Base-by-base conservation (phyloP, 2,329 filamentous ascomycete species). In the Cercospora nicotianae region DNA sequence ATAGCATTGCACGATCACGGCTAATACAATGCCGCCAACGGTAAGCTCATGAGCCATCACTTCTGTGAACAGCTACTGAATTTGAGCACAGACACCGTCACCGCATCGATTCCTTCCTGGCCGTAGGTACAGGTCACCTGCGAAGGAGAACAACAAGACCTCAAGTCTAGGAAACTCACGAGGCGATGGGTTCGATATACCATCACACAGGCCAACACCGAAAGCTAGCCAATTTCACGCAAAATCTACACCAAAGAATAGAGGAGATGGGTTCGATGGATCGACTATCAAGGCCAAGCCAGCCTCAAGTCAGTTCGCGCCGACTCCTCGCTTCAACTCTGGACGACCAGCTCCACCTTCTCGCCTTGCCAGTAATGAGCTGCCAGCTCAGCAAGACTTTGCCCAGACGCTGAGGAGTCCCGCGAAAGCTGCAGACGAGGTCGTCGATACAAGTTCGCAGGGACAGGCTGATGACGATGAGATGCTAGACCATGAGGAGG, bases 21-120 rank as follows among this genome's bases (percentile, higher is more conserved):
- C 9, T 71, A 65, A 71, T 26, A 61, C 42, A 5, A 71, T 71
- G 69, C 65, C 67, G 28, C 69, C 69, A 28, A 42, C 60, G 20
- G 61, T 65, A 55, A 53, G 39, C 20, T 28, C 18, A n/a, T 33
- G 13, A 31, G 9, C 6, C 20, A 5, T 36, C 12, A 16, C 30
- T 23, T 28, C 7, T 23, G 55, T 36, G 55, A 59, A 33, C 5
- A 1, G 18, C 31, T 55, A 64, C 48, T 67, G 3, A 48, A 3
- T 60, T 28, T 23, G n/a, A 10, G 3, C 10, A 51, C n/a, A 75
- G 75, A 72, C 72, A 16, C 74, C 74, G 7, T 75, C 75, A 53
- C 74, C 75, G 12, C 73, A 69, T 63, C 70, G 74, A n/a, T 76
- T 75, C 63, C 63, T 76, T 8, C 57, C 70, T 18, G 69, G 69